Evolutionary conservation across 805 yeast genomes (phyloP).

Genomic region (Candida insectalens): DNA sequence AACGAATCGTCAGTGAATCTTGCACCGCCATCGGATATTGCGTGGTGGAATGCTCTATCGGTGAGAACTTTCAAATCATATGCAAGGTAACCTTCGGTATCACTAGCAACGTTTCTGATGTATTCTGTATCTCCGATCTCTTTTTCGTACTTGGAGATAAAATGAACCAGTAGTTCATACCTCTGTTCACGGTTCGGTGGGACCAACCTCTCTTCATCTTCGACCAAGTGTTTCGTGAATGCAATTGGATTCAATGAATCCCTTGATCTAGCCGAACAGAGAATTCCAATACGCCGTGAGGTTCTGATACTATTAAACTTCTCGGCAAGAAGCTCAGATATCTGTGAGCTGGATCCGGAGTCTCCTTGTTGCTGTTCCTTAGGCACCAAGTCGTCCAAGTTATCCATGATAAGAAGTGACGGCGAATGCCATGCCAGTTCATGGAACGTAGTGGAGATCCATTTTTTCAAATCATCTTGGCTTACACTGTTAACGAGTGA

Average conservation of each 20-base stretch:
- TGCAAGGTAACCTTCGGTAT: slow-evolving; percentile 86
- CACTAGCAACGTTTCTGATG: slow-evolving; percentile 45
- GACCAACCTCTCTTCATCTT: slow-evolving; percentile 45
- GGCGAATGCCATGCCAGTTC: slow-evolving; percentile 62
- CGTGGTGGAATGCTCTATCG: slow-evolving; percentile 59
- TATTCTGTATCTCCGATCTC: slow-evolving; percentile 28
- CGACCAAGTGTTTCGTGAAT: slow-evolving; percentile 62
- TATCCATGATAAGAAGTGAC: slow-evolving; percentile 64
- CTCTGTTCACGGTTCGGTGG: slow-evolving; percentile 66
- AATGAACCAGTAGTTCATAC: slow-evolving; percentile 29
- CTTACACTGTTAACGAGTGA: slow-evolving; percentile 38
- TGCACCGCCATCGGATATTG: slow-evolving; percentile 10
- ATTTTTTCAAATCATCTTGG: slow-evolving; percentile 1
- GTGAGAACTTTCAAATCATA: slow-evolving; percentile 64
- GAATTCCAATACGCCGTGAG: slow-evolving; percentile 41
- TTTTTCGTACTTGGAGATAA: slow-evolving; percentile 7
- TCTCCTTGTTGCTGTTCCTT: slow-evolving; percentile 53
- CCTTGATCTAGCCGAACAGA: slow-evolving; percentile 56
- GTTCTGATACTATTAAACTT: slow-evolving; percentile 33
- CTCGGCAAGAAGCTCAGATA: slow-evolving; percentile 48
- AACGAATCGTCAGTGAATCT: slow-evolving; percentile 29
- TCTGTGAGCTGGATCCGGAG: slow-evolving; percentile 49
- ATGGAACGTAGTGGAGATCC: slow-evolving; percentile 27
- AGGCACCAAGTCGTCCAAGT: slow-evolving; percentile 62
- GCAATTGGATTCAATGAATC: slow-evolving; percentile 54